These are phyloP conservation scores for Picea sitchensis DNA, from an alignment of 75 land plant genomes.

Conservation along the genomic window DNA sequence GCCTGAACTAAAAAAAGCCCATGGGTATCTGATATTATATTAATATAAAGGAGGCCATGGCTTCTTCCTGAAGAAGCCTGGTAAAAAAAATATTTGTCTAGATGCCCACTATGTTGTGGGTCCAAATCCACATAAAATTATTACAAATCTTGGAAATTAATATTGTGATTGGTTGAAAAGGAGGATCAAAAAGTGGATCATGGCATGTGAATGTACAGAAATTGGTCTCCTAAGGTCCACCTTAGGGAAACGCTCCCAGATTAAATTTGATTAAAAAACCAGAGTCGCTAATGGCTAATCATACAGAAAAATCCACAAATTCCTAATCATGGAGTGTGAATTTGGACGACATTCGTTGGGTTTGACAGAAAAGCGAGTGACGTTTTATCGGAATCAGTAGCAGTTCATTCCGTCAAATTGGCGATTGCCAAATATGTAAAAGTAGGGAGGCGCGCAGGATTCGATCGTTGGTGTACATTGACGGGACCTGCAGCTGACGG, in stretches of 20 bases:
- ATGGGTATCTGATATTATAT: background rate
- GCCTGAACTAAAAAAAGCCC: conserved; percentile 3
- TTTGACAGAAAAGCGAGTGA: background rate
- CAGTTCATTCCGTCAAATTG: too few relatives aligned
- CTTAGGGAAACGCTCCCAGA: background rate
- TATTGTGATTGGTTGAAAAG: conserved; percentile 1
- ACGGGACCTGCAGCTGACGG: background rate
- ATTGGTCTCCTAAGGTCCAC: background rate
- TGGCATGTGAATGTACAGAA: conserved; percentile 10
- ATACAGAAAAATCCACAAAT: too few relatives aligned
- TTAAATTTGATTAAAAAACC: background rate
- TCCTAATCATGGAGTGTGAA: too few relatives aligned
- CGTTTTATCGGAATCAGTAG: background rate
- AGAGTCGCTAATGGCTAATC: too few relatives aligned
- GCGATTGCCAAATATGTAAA: background rate
- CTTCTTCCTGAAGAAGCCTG: background rate
- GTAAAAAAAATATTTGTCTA: background rate
- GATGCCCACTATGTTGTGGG: conserved; percentile 9
- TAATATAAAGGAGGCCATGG: background rate
- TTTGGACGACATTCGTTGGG: too few relatives aligned
- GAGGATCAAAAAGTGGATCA: conserved; percentile 8
- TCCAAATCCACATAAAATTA: background rate
- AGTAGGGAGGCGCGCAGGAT: background rate
- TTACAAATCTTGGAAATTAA: background rate
- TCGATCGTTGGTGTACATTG: background rate